Base-by-base conservation (phyloP, 768 basidiomycete species). In the Serendipita sp. region DNA sequence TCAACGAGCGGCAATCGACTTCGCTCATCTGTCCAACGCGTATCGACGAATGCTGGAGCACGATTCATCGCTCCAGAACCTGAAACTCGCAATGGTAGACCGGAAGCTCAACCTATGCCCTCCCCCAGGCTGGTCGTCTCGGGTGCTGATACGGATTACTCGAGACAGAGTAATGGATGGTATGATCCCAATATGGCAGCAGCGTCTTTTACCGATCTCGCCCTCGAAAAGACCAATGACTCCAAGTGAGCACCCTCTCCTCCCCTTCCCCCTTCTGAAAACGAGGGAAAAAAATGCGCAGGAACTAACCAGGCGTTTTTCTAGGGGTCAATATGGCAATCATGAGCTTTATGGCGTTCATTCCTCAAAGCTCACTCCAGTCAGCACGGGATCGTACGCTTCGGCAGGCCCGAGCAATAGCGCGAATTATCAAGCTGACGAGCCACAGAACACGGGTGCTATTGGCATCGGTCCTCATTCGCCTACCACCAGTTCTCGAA, bases 1-100 rank as follows among this genome's bases (percentile, higher is more conserved):
- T 60, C 56, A 4, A 60, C 56, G 35, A 60, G 56, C 35, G 32
- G 56, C 35, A 60, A 60, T 60, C 24, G 56, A n/a, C 34, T 60
- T 28, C 56, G 34, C 8, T 60, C 56, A 3, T 8, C 48, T 8
- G 2, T 18, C 16, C 56, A 60, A 10, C 56, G 16, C 35, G 8
- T 3, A 4, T 4, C 56, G 1, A 24, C 56, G 4, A 24, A 60
- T n/a, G 7, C 48, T 2, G 24, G 34, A 3, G 24, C 10, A 18
- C 24, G 56, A 28, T 60, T 60, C 2, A 35, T 60, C 1, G 56
- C 56, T 1, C 56, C 56, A 32, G 35, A 11, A n/a, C 2, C 56
- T 4, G 24, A 60, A 8, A n/a, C 1, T 24, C 34, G 24, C 8
- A 3, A 24, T n/a, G 3, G 16, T 11, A 60, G 16, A 8, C 56